phyloP scores from a whole-genome alignment of 1,284 basidiomycete species.

The Tremellales sp. region DNA sequence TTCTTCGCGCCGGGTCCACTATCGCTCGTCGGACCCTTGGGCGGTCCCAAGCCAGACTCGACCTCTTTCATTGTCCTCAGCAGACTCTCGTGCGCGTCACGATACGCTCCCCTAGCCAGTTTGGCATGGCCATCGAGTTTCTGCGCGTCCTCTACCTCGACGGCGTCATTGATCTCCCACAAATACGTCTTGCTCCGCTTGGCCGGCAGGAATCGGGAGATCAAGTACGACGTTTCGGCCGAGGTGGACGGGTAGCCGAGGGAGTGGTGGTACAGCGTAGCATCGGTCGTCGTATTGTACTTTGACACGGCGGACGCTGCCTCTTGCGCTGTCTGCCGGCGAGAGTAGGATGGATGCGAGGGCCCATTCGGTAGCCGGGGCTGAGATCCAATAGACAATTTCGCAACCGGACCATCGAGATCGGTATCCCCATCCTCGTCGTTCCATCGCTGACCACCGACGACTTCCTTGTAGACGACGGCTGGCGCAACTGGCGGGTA shows the following conservation, averaged over 20 bases:
- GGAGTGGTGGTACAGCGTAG: slow-evolving; percentile 37
- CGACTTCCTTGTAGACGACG: slow-evolving; percentile 35
- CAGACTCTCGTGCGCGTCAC: slow-evolving; percentile 39
- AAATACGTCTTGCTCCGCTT: slow-evolving; percentile 20
- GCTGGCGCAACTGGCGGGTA: slow-evolving; percentile 42
- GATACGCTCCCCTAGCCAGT: slow-evolving; percentile 40
- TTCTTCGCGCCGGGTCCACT: too few species aligned
- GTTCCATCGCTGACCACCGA: slow-evolving; percentile 36
- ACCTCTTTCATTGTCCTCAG: slow-evolving; percentile 31
- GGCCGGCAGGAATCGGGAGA: slow-evolving; percentile 37
- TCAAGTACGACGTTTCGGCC: slow-evolving; percentile 37
- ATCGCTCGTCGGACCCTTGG: slow-evolving; percentile 14
- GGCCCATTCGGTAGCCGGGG: not conserved
- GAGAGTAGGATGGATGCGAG: slow-evolving; percentile 11
- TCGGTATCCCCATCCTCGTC: slow-evolving; percentile 14
- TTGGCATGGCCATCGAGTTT: slow-evolving; percentile 20
- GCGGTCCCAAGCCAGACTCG: slow-evolving; percentile 12
- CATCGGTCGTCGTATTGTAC: slow-evolving; percentile 35
- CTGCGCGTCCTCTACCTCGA: slow-evolving; percentile 12
- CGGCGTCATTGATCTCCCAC: slow-evolving; percentile 25
- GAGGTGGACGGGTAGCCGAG: slow-evolving; percentile 31
- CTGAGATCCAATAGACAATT: not conserved
- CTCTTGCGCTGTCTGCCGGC: slow-evolving; percentile 23
- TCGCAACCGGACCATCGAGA: slow-evolving; percentile 8
- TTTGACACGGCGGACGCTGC: slow-evolving; percentile 28